Base-by-base conservation (phyloP, 2,329 filamentous ascomycete genomes). In the Sclerotinia trifoliorum region DNA sequence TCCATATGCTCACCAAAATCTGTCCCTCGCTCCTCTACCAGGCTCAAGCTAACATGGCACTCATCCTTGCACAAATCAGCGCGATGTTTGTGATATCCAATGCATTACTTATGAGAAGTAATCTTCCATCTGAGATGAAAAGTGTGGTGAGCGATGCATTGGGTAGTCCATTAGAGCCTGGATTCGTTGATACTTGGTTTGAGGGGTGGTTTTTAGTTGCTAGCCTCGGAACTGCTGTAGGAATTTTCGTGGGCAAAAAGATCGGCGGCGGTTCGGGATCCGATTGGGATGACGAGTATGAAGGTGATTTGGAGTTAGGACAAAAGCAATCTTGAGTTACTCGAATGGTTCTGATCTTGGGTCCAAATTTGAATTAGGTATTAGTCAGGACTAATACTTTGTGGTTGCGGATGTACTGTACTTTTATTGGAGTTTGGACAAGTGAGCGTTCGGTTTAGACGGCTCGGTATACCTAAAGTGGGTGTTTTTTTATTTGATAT, bases 71-170 rank as follows among this genome's bases (percentile, higher is more conserved):
- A 5, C 93, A 96, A 79, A 88, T 96, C 56, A 88, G 88, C 1
- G 93, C 91, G 2, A 93, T 92, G 1, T 96, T 96, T 77, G 92
- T 96, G 65, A 93, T 96, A 75, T 90, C 88, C 69, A 89, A 90
- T 1, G 90, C 91, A 3, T 80, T 96, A 72, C 82, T 96, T 69
- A 81, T 96, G 58, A 81, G 93, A 63, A 91, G 90, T 73, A 94
- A 93, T 77, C 81, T 96, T 72, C 93, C 93, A 0, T 83, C 83
- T 49, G 90, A 94, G 77, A 89, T 94, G 76, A 88, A 92, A 69
- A 88, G 87, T 62, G 90, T 90, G 1, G 91, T 96, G 4, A 88
- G 88, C 3, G 90, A 93, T 72, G 91, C 91, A 1, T 80, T 96
- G 42, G 88, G 91, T 55, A 91, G 90, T 26, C 90, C 92, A 21